These are phyloP conservation scores for Sporothrix humicola DNA, from an alignment of 2,329 filamentous ascomycete genomes.

Conservation along the genomic window DNA sequence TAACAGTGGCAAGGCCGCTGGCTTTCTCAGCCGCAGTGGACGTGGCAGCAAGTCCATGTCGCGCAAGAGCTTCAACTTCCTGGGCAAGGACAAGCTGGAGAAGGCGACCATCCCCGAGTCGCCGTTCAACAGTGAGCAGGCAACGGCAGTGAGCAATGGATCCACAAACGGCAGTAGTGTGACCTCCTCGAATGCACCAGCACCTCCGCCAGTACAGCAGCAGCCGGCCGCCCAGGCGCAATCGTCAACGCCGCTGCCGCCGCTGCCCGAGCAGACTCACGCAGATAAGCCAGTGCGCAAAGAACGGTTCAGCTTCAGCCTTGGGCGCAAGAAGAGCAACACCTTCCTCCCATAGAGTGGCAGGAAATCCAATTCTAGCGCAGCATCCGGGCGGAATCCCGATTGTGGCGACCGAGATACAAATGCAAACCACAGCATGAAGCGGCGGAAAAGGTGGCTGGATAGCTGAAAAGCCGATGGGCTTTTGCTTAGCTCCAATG, in stretches of 20 bases:
- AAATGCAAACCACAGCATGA: not conserved
- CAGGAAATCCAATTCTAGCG: not conserved
- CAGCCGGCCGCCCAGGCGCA: not conserved
- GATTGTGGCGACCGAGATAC: not conserved
- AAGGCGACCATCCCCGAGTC: constrained; percentile 28
- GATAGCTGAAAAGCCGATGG: not conserved
- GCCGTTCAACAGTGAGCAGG: constrained; percentile 31
- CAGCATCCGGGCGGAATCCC: not conserved
- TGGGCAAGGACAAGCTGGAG: constrained; percentile 55
- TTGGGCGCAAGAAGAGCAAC: constrained; percentile 75
- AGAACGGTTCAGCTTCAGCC: constrained; percentile 68
- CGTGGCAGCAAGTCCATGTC: constrained; percentile 79
- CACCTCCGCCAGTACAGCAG: not conserved
- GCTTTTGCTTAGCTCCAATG: not conserved
- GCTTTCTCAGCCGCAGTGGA: constrained; percentile 69
- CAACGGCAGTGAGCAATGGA: constrained; percentile 36
- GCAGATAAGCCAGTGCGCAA: constrained; percentile 54
- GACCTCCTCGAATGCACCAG: constrained; percentile 3
- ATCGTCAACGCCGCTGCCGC: constrained; percentile 10
- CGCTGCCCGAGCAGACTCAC: constrained; percentile 32
- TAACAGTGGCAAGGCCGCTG: not conserved
- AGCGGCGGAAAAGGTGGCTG: constrained; percentile 12
- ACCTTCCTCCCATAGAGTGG: constrained; percentile 16
- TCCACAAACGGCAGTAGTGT: constrained; percentile 40
- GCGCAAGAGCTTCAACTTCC: constrained; percentile 73